Conservation (phyloP, 306 rosid genomes). For the Macrotyloma uniflorum region DNA sequence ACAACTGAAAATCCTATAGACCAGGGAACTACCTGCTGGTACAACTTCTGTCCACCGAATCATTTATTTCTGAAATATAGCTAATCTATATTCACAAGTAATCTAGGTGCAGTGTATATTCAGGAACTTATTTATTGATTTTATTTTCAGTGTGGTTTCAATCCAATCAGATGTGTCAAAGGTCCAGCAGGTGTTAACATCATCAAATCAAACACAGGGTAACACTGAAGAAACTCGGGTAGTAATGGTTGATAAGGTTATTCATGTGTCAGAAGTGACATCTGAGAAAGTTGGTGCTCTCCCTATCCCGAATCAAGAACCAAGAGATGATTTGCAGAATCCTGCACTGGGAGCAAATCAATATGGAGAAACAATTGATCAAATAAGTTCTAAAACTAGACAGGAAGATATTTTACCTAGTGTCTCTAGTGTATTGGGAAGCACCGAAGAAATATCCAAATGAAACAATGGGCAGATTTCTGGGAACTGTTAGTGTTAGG, state of each 20-base stretch:
- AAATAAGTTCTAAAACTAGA: slow-evolving; percentile 44
- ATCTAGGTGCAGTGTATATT: slow-evolving; percentile 18
- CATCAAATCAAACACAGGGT: slow-evolving; percentile 54
- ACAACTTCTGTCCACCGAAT: slow-evolving; percentile 8
- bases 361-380: slow-evolving; percentile 38
- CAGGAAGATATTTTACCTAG: slow-evolving; percentile 42
- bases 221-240: slow-evolving; percentile 54
- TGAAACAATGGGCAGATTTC: slow-evolving; percentile 45
- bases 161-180: slow-evolving; percentile 42
- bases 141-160: slow-evolving; percentile 58
- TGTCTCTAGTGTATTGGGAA: slow-evolving; percentile 43
- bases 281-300: slow-evolving; percentile 52
- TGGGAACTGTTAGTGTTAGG: slow-evolving; percentile 52
- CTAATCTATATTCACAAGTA: slow-evolving; percentile 15
- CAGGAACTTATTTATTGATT: slow-evolving; percentile 7
- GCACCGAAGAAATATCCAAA: slow-evolving; percentile 37
- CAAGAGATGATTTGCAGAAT: slow-evolving; percentile 36
- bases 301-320: slow-evolving; percentile 31
- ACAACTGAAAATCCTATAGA: slow-evolving; percentile 39
- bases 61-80: slow-evolving; percentile 29
- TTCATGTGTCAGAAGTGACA: slow-evolving; percentile 64
- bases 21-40: slow-evolving; percentile 53
- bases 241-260: slow-evolving; percentile 65
- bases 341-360: slow-evolving; percentile 25
- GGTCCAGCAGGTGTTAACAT: slow-evolving; percentile 43